Base-by-base conservation (phyloP, 1,139 yeast species). In the Williopsis jadinii region DNA sequence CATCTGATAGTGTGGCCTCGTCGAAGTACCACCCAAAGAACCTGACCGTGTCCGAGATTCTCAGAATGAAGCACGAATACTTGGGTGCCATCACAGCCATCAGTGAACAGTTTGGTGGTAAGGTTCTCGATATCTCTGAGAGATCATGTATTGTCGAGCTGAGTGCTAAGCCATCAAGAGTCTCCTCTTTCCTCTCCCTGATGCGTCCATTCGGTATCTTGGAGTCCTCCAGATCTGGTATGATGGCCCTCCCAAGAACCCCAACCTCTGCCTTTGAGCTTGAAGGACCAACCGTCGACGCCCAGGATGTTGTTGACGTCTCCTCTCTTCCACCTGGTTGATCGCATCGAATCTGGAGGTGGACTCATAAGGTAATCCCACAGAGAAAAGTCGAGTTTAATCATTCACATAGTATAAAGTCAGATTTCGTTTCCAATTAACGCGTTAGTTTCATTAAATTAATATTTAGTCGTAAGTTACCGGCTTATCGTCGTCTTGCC, bases 181-280 rank as follows among this genome's bases (percentile, higher is more conserved):
- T 92, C 49, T 72, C 92, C 36, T 80, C 95, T 34, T 88, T 88
- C 64, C 77, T 92, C 61, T 86, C 85, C 51, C 77, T 92, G 59
- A 73, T 90, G 59, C 94, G 87, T 61, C 98, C 98, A 39, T 92
- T 92, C 61, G 98, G 98, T 56, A 82, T 92, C 46, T 74, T 92
- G 62, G 98, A 92, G 67, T 84, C 92, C 55, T 96, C 97, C 38
- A 80, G 98, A 67, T 84, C 95, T 24, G 98, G 98, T 67, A 87
- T 90, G 95, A 87, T 92, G 88, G 98, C 97, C 9, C 73, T 92
- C 58, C 95, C 97, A 59, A 81, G 97, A 74, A 87, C 97, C 39
- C 97, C 97, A 38, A 47, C 56, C 34, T 29, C 72, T 44, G 63
- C 65, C 29, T 70, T 63, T 33, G 75, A 72, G 38, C 8, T 14